Percentiles rank a stretch among this genome's conserved stretches.
Evolutionary conservation across 2,329 filamentous ascomycete species (phyloP).

Genomic region (Acrocalymma vagum): DNA sequence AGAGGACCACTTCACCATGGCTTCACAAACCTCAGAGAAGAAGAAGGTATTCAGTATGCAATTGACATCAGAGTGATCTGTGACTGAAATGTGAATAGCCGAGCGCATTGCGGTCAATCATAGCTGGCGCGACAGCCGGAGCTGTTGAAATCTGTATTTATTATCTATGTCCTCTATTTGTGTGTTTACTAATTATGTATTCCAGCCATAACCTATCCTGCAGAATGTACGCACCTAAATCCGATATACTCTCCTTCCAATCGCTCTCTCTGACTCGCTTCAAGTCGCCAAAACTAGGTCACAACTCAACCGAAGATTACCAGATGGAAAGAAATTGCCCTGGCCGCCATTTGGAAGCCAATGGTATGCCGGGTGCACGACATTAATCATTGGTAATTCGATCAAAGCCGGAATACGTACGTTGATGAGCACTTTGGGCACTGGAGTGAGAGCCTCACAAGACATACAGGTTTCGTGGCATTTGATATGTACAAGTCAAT

Average conservation of each 20-base stretch:
- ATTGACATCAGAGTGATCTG: background rate
- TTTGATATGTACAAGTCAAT: constrained; percentile 93
- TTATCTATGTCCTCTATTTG: background rate
- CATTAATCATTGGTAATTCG: constrained; percentile 94
- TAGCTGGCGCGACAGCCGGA: constrained; percentile 92
- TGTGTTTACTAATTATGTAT: constrained; percentile 25
- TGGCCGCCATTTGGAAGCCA: constrained; percentile 93
- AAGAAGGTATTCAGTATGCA: constrained; percentile 34
- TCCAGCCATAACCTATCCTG: constrained; percentile 87
- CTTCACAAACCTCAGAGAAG: constrained; percentile 41
- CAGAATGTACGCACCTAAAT: constrained; percentile 73
- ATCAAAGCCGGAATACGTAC: constrained; percentile 93
- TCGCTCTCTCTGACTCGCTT: constrained; percentile 18
- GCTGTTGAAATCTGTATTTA: constrained; percentile 87
- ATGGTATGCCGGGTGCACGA: constrained; percentile 99
- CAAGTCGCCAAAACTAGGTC: constrained; percentile 92
- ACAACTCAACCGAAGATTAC: constrained; percentile 86
- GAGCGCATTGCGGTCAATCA: constrained; percentile 84
- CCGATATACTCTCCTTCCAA: background rate
- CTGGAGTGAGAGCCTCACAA: constrained; percentile 9
- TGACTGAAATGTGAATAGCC: constrained; percentile 57
- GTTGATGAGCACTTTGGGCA: constrained; percentile 45
- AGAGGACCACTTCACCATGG: constrained; percentile 26
- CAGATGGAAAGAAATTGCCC: constrained; percentile 84
- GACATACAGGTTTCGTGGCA: constrained; percentile 78